Conservation (phyloP, 2,329 filamentous ascomycete species). For the Dothistroma pini region DNA sequence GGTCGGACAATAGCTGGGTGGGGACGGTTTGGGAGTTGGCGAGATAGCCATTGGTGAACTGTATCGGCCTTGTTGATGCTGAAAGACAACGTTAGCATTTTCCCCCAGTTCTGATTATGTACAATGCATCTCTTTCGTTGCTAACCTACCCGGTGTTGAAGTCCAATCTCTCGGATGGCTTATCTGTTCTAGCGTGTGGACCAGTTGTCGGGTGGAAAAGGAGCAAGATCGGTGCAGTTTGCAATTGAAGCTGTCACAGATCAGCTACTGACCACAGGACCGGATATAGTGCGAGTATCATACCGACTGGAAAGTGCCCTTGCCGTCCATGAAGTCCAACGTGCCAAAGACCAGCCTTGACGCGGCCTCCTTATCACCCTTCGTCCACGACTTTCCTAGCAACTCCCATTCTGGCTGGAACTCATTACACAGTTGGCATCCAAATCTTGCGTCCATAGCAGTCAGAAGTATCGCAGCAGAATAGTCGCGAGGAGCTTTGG, state of each 20-base stretch:
- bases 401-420: constrained; percentile 95
- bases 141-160: constrained; percentile 70
- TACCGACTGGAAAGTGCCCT: constrained; percentile 82
- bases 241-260: constrained; percentile 69
- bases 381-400: constrained; percentile 78
- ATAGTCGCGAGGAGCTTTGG: constrained; percentile 76
- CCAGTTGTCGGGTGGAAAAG: constrained; percentile 83
- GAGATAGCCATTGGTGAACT: constrained; percentile 72
- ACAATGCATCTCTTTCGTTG: not conserved
- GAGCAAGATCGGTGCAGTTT: constrained; percentile 88
- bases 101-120: not conserved
- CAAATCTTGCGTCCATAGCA: constrained; percentile 76
- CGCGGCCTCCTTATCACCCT: constrained; percentile 72
- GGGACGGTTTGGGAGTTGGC: constrained; percentile 70
- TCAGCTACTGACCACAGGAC: constrained; percentile 22
- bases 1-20: constrained; percentile 77
- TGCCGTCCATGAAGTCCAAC: constrained; percentile 83
- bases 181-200: constrained; percentile 67
- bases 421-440: constrained; percentile 80
- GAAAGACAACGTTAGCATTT: constrained; percentile 7
- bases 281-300: not conserved
- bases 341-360: constrained; percentile 75
- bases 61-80: constrained; percentile 73
- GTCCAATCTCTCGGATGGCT: constrained; percentile 74
- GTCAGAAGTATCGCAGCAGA: constrained; percentile 79